Evolutionary conservation across 225 moss, liverwort and hornwort genomes (phyloP), one percentile per base, ranked within the genome.

Genomic region (Sphagnum tenellum): DNA sequence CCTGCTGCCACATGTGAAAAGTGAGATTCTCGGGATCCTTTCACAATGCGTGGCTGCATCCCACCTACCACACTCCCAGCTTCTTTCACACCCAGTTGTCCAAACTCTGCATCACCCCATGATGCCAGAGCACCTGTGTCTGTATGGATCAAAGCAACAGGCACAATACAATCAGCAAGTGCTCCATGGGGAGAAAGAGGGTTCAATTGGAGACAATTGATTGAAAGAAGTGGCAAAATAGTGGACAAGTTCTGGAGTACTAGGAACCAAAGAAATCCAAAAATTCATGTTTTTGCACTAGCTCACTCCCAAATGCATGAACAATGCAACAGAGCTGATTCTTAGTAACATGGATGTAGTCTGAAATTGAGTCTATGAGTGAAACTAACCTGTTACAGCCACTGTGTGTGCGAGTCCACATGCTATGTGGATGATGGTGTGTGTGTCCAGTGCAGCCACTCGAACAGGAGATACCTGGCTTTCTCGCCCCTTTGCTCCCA

Each of bases 41-140:
- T 87, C 46, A 89, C 82, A 59, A 89, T 87, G 62, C 87, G 74
- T 62, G 89, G 84, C 67, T 78, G 84, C 62, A 84, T 78, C 8
- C 70, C 64, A 55, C 84, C 84, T 46, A 89, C 84, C 51, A 60
- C 75, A 60, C 80, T 82, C 65, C 80, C 84, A 64, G 57, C 61
- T 51, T 87, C 80, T 69, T 74, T 77, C 59, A 84, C 76, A 67
- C 87, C 89, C 57, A 89, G 73, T 72, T 89, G 89, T 73, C 89
- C 89, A 70, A 84, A 87, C 65, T 89, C 89, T 54, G 80, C 81
- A 69, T 78, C 87, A 66, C 89, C 89, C 89, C 87, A 89, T 56
- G 89, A 82, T 64, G 89, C 89, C 56, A 89, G 67, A 56, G 84
- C 82, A 71, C 89, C 89, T 65, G 72, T 75, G 60, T 87, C 89